These are phyloP conservation scores for Coemansia erecta DNA, from an alignment of 192 early-diverging fungal species.

Conservation along the genomic window DNA sequence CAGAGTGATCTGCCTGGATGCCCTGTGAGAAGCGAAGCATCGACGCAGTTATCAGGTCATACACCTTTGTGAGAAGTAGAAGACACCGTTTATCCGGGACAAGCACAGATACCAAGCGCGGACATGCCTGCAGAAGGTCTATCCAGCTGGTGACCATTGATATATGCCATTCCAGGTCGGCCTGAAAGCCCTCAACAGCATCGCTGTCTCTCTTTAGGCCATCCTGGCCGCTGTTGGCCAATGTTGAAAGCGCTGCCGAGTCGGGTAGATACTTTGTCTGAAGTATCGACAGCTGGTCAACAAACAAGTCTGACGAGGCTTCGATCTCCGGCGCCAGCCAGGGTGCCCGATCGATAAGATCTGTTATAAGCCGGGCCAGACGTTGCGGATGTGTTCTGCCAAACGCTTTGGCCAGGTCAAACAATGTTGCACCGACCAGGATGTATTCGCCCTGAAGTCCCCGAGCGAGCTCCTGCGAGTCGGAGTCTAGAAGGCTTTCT, in stretches of 20 bases:
- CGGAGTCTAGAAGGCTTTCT: slow-evolving; percentile 28
- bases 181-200: slow-evolving; percentile 10
- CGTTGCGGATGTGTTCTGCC: slow-evolving; percentile 40
- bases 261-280: slow-evolving; percentile 38
- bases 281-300: slow-evolving; percentile 52
- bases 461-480: slow-evolving; percentile 17
- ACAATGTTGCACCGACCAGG: slow-evolving; percentile 50
- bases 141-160: slow-evolving; percentile 36
- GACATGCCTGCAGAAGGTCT: slow-evolving; percentile 20
- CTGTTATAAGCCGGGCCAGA: slow-evolving; percentile 33
- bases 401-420: slow-evolving; percentile 56
- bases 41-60: slow-evolving; percentile 26
- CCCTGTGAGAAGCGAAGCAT: slow-evolving; percentile 7
- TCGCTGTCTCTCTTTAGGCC: neutral
- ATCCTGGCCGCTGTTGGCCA: neutral
- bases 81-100: slow-evolving; percentile 32
- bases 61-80: slow-evolving; percentile 30
- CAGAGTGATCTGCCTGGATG: neutral
- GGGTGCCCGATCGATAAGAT: slow-evolving; percentile 49
- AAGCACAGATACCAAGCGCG: slow-evolving; percentile 15
- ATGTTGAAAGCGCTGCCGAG: neutral
- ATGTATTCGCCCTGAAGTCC: slow-evolving; percentile 31
- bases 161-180: slow-evolving; percentile 29
- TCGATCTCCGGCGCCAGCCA: slow-evolving; percentile 53
- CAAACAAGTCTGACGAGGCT: slow-evolving; percentile 39